Base-by-base conservation (phyloP, 768 basidiomycete genomes). In the Amanita subjunquillea region DNA sequence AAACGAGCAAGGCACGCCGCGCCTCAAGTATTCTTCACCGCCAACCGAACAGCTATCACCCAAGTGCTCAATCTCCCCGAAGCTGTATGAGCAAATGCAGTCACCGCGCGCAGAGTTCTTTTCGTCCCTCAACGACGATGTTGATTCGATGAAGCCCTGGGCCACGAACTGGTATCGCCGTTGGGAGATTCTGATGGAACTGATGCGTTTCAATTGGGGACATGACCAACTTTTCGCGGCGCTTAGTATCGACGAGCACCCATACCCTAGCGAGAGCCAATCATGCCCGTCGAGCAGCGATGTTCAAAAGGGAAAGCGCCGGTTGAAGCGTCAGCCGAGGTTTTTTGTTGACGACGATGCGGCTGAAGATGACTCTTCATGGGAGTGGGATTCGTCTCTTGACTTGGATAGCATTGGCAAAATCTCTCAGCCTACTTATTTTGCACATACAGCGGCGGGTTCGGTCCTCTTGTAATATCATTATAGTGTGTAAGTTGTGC, bases 161-260 rank as follows among this genome's bases (percentile, higher is more conserved):
- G 65, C 71, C 36, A 67, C 69, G 9, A 72, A 68, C 54, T 80
- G 78, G 77, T 75, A 79, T 55, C 68, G 67, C 27, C 76, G 77
- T 51, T 80, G 78, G 76, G 73, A 79, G 53, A 49, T 80, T 43
- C 67, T 82, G 44, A 56, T 74, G 43, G 69, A 73, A 51, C 67
- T 80, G 3, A 69, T 71, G 20, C 50, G 50, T 27, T 43, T 43
- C 17, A 51, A 51, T 20, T 51, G 50, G 50, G 50, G 39, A 4
- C 50, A 51, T 6, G 38, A 40, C 12, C 50, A 36, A 32, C 20
- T 43, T 22, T 51, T 43, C 8, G 27, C 41, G 2, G 40, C 50
- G 15, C 41, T 51, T 20, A 36, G 50, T 22, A 20, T 51, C 29
- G 22, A 51, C 8, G 41, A 51, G 29, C 41, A 43, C 6, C 50